Percentiles rank a stretch among this genome's conserved stretches.
Evolutionary conservation across 2,329 filamentous ascomycete species (phyloP).

Genomic region (Clonostachys sp.): DNA sequence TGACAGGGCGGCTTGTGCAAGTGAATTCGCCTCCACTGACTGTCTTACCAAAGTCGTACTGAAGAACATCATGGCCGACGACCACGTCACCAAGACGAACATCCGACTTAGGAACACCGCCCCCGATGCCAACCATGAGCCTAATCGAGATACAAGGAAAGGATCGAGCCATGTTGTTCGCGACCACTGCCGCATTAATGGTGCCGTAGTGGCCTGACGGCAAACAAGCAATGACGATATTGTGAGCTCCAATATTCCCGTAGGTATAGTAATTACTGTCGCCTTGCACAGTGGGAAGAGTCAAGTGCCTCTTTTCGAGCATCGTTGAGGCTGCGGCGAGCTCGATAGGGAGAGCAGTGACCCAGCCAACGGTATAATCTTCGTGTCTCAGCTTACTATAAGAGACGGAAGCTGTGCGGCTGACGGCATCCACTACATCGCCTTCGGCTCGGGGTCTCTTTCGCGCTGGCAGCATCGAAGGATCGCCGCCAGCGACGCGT

Average conservation of each 20-base stretch:
- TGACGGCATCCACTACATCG: no score
- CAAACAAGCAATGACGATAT: constrained; percentile 17
- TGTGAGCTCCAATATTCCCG: constrained; percentile 14
- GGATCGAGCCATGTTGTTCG: not conserved
- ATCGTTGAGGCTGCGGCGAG: constrained; percentile 13
- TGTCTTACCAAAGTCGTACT: not conserved
- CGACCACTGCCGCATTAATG: constrained; percentile 7
- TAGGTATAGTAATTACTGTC: constrained; percentile 18
- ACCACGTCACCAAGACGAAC: not conserved
- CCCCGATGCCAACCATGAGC: not conserved
- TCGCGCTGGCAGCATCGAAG: no score
- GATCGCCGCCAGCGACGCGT: no score
- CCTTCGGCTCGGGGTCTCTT: no score
- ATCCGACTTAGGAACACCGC: constrained; percentile 1
- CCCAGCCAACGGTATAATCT: constrained; percentile 18
- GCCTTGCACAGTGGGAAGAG: not conserved
- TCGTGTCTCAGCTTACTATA: not conserved
- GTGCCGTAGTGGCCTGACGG: constrained; percentile 11
- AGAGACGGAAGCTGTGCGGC: no score
- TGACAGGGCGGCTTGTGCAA: not conserved
- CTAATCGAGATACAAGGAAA: not conserved
- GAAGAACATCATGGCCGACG: not conserved
- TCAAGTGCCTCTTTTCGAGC: constrained; percentile 13
- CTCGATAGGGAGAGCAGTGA: constrained; percentile 14
- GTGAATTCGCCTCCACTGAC: not conserved